These are phyloP conservation scores for Lodderomyces pseudojiufengensis DNA, from an alignment of 1,139 yeast species.

Conservation along the genomic window DNA sequence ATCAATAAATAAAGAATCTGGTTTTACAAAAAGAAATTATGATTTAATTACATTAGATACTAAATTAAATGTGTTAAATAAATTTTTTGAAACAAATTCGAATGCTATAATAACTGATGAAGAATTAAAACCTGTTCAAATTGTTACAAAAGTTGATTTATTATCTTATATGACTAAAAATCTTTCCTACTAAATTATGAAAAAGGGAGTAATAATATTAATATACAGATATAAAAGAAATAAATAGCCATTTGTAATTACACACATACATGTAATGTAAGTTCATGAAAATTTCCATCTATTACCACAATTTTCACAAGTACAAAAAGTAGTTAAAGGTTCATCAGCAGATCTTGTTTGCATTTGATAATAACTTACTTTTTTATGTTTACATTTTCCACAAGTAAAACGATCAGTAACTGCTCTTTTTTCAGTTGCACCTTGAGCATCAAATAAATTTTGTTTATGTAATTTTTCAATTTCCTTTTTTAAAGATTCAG, in stretches of 20 bases:
- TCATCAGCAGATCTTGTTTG: conserved; percentile 99
- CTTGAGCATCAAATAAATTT: conserved; percentile 94
- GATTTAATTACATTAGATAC: conserved; percentile 68
- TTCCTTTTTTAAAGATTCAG: conserved; percentile 81
- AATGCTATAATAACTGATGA: conserved; percentile 79
- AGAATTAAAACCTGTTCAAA: conserved; percentile 71
- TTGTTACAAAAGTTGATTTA: conserved; percentile 85
- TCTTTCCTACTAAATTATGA: conserved; percentile 7
- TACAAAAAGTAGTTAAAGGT: conserved; percentile 95
- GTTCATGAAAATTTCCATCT: conserved; percentile 85
- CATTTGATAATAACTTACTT: conserved; percentile 94
- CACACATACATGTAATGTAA: neutral
- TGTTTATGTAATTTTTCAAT: conserved; percentile 81
- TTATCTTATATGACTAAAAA: conserved; percentile 58
- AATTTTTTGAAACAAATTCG: conserved; percentile 82
- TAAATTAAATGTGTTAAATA: conserved; percentile 63
- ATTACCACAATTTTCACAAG: conserved; percentile 96
- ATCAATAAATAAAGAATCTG: conserved; percentile 57
- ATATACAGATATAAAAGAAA: conserved; percentile 1
- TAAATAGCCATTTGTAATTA: neutral
- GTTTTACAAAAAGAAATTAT: conserved; percentile 63
- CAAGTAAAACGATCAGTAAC: conserved; percentile 95
- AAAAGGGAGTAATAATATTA: neutral
- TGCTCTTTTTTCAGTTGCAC: conserved; percentile 96
- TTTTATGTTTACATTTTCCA: conserved; percentile 95